phyloP scores from a whole-genome alignment of 768 basidiomycete species.

The Hemileccinum rubropunctum region DNA sequence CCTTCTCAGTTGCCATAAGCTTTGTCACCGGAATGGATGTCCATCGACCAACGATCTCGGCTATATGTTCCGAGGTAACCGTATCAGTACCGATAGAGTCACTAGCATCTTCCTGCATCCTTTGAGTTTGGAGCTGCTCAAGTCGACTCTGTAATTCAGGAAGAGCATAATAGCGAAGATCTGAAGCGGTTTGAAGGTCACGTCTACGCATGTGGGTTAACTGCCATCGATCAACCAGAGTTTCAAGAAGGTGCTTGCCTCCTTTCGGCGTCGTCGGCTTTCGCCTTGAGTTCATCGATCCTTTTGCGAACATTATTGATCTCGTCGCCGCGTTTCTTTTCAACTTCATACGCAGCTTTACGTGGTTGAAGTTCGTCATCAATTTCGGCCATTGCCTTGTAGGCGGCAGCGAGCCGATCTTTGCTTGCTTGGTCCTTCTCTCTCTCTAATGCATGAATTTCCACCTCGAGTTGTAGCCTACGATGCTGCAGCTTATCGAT shows the following conservation, averaged over 20 bases:
- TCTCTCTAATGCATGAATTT: constrained; percentile 90
- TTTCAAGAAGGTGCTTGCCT: constrained; percentile 42
- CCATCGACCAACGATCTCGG: constrained; percentile 92
- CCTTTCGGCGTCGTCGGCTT: constrained; percentile 91
- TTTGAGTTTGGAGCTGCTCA: constrained; percentile 68
- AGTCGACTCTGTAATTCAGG: constrained; percentile 80
- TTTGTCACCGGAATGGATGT: constrained; percentile 89
- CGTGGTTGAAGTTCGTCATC: constrained; percentile 84
- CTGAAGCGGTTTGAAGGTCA: constrained; percentile 77
- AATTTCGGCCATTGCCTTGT: constrained; percentile 76
- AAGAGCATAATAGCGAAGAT: constrained; percentile 88
- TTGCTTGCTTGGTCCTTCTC: constrained; percentile 90
- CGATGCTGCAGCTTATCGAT: constrained; percentile 88
- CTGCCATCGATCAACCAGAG: not conserved
- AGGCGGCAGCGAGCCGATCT: constrained; percentile 71
- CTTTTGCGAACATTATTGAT: constrained; percentile 70
- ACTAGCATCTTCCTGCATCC: constrained; percentile 62
- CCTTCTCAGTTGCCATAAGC: constrained; percentile 84
- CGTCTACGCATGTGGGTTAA: constrained; percentile 37
- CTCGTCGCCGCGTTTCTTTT: constrained; percentile 80
- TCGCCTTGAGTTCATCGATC: constrained; percentile 89
- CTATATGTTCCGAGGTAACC: constrained; percentile 88
- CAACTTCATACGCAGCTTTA: constrained; percentile 81
- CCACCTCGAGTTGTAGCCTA: constrained; percentile 90
- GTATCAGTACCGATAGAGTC: constrained; percentile 55